Base-by-base conservation (phyloP, 1,139 yeast species). In the Barnettozyma hawaiiensis region DNA sequence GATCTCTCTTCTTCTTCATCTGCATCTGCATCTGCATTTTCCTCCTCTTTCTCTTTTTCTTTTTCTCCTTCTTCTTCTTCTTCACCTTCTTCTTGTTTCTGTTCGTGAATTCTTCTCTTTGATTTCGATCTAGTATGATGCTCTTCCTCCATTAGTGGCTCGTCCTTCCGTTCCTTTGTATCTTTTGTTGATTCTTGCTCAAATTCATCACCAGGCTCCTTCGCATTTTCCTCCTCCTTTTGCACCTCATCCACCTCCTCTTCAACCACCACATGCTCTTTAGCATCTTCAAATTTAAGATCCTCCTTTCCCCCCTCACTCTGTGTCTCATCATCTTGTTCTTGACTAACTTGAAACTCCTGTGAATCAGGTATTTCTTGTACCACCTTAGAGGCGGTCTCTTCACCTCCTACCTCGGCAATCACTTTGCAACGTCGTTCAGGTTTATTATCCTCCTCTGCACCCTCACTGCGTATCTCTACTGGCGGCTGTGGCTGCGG, bases 151-250 rank as follows among this genome's bases (percentile, higher is more conserved):
- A 10, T 7, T 21, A 15, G 5, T 9, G n/a, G 19, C 21, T 15
- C 28, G 7, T 10, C 21, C n/a, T 7, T 10, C 28, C n/a, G 42
- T 46, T 11, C 44, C 51, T 27, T 32, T 19, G 43, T 46, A n/a
- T 41, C 49, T 31, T 45, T 64, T 35, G 51, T 55, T 0, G 71
- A 73, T 43, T 63, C 50, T 6, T 43, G 44, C 23, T 33, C 47
- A 6, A 26, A 32, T 8, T 19, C 26, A 11, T 32, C 23, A 7
- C 5, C 22, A 31, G 21, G 7, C 7, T 18, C 14, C n/a, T 9
- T 11, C 33, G 9, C 33, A 18, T 31, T 31, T 16, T 21, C 14
- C 9, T 31, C 33, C 22, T 31, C 33, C 8, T 21, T 19, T 7
- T 31, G 29, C 5, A 14, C 12, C 29, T 26, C 28, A n/a, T 26